Conservation (phyloP, 148 eudicot species). For the Amaranthus palmeri region DNA sequence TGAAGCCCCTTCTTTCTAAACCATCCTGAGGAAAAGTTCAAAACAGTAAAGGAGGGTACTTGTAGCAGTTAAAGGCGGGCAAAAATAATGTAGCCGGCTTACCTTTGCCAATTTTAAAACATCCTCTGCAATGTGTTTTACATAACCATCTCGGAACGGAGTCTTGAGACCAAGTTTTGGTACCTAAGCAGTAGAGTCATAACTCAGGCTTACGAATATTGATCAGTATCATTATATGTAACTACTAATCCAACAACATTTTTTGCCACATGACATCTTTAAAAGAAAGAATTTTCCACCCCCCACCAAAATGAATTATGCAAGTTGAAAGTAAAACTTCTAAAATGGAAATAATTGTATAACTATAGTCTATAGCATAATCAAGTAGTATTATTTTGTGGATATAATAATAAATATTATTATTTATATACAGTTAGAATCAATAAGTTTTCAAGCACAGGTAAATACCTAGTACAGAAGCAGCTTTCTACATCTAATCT, state of each 20-base stretch:
- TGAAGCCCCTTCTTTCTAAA: slow-evolving; percentile 86
- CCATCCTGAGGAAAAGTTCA: slow-evolving; percentile 62
- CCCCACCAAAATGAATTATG: too few relatives aligned
- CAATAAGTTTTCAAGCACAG: too few relatives aligned
- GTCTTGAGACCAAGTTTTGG: slow-evolving; percentile 85
- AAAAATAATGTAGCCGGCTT: slow-evolving; percentile 20
- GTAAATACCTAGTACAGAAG: neutral
- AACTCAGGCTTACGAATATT: slow-evolving; percentile 4
- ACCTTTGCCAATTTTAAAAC: slow-evolving; percentile 85
- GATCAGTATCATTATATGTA: neutral
- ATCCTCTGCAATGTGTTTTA: slow-evolving; percentile 82
- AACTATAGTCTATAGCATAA: too few relatives aligned
- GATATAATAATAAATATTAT: too few relatives aligned
- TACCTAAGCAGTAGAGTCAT: slow-evolving; percentile 46
- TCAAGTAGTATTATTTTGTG: too few relatives aligned
- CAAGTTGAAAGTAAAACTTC: too few relatives aligned
- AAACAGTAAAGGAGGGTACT: neutral
- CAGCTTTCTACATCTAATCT: neutral
- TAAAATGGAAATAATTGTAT: too few relatives aligned
- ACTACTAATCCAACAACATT: neutral
- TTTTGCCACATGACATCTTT: neutral
- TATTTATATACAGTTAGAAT: too few relatives aligned
- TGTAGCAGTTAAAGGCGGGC: slow-evolving; percentile 1
- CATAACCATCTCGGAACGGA: slow-evolving; percentile 92
- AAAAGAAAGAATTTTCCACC: too few relatives aligned